Conservation (phyloP, 179 eudicot species). For the Dionaea muscipula region DNA sequence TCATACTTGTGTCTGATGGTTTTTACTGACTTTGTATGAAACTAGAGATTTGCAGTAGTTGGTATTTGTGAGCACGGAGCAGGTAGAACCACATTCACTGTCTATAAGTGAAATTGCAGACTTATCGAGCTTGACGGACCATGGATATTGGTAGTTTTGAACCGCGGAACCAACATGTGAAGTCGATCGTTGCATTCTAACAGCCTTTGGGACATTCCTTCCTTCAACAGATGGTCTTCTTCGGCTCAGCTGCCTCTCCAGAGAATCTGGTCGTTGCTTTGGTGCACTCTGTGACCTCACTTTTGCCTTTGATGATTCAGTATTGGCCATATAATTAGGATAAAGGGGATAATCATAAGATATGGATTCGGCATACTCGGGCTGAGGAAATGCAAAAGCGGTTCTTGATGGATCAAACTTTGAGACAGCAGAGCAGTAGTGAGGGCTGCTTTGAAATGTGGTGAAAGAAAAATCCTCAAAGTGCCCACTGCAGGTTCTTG, state of each 20-base stretch:
- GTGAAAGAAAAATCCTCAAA: slow-evolving; percentile 53
- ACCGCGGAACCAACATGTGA: slow-evolving; percentile 58
- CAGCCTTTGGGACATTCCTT: slow-evolving; percentile 63
- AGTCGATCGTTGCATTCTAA: slow-evolving; percentile 77
- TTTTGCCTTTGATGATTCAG: slow-evolving; percentile 76
- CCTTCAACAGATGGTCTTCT: slow-evolving; percentile 69
- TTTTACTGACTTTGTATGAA: slow-evolving; percentile 54
- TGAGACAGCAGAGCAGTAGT: slow-evolving; percentile 38
- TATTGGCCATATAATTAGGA: slow-evolving; percentile 92
- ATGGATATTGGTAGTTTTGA: slow-evolving; percentile 57
- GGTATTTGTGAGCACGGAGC: slow-evolving; percentile 50
- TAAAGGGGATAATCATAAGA: slow-evolving; percentile 39
- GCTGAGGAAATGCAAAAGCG: slow-evolving; percentile 23
- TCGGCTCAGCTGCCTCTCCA: slow-evolving; percentile 53
- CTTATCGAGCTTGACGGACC: slow-evolving; percentile 65
- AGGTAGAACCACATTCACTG: slow-evolving; percentile 87
- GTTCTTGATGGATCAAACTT: slow-evolving; percentile 31
- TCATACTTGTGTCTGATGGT: neutral
- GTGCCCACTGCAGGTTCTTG: slow-evolving; percentile 54
- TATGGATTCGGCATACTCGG: slow-evolving; percentile 41
- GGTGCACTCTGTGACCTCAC: slow-evolving; percentile 88
- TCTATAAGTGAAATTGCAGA: slow-evolving; percentile 61
- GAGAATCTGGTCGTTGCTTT: slow-evolving; percentile 61
- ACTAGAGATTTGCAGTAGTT: slow-evolving; percentile 62
- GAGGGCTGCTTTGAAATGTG: slow-evolving; percentile 69